phyloP scores from a whole-genome alignment of 208 protist genomes.

The Paratrypanosoma confusum region DNA sequence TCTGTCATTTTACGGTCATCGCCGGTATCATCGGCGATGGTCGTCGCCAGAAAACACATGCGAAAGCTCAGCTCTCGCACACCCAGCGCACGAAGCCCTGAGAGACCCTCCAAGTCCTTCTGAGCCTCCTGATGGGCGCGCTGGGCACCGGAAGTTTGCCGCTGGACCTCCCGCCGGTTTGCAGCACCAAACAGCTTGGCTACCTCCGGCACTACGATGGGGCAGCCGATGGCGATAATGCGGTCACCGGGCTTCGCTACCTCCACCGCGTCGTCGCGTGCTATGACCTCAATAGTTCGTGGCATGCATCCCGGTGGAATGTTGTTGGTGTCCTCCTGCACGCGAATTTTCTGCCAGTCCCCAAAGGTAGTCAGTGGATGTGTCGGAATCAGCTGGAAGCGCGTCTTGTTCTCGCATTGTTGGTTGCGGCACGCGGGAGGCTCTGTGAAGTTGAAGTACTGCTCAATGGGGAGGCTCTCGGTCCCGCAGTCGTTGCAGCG shows the following conservation, averaged over 20 bases:
- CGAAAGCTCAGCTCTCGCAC: constrained; percentile 97
- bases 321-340: constrained; percentile 95
- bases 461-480: constrained; percentile 78
- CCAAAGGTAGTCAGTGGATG: constrained; percentile 87
- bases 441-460: constrained; percentile 99
- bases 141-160: constrained; percentile 66
- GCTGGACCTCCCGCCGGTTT: constrained; percentile 78
- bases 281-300: constrained; percentile 95
- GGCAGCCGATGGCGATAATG: constrained; percentile 89
- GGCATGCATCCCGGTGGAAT: constrained; percentile 95
- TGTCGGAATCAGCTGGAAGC: constrained; percentile 81
- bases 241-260: constrained; percentile 98
- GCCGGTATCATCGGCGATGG: constrained; percentile 76
- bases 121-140: constrained; percentile 73
- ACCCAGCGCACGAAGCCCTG: constrained; percentile 95
- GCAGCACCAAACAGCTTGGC: constrained; percentile 79
- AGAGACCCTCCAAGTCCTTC: constrained; percentile 87
- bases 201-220: constrained; percentile 98
- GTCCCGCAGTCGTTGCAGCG: constrained; percentile 93
- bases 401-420: constrained; percentile 85
- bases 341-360: constrained; percentile 98
- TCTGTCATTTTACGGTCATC: constrained; percentile 84
- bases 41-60: constrained; percentile 95
- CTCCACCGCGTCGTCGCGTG: constrained; percentile 96
- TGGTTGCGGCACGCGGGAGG: constrained; percentile 83